These are phyloP conservation scores for Arxiozyma bovina DNA, from an alignment of 1,139 yeast species.

Conservation along the genomic window DNA sequence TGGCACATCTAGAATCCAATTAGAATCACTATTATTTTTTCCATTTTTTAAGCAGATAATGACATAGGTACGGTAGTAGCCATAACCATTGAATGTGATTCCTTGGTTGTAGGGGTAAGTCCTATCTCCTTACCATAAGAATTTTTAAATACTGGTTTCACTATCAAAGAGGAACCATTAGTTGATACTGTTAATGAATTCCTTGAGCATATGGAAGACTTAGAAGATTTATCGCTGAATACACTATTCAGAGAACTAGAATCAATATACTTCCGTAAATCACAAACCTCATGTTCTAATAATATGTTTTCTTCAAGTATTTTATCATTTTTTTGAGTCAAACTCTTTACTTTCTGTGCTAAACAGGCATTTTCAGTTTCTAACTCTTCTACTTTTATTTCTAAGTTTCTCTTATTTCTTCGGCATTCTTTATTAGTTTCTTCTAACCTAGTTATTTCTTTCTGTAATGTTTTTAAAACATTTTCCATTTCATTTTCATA, in stretches of 20 bases:
- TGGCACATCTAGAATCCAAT: too few species aligned
- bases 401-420: slow-evolving; percentile 3
- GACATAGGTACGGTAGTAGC: background rate
- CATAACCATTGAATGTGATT: background rate
- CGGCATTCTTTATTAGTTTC: slow-evolving; percentile 5
- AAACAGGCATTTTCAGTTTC: slow-evolving; percentile 21
- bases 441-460: slow-evolving; percentile 3
- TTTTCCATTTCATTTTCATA: slow-evolving; percentile 17
- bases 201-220: background rate
- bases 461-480: slow-evolving; percentile 11
- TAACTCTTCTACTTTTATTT: slow-evolving; percentile 13
- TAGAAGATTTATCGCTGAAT: background rate
- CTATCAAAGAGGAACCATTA: background rate
- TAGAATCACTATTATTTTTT: background rate
- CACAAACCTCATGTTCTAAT: slow-evolving; percentile 16
- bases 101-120: background rate
- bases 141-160: background rate
- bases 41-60: background rate
- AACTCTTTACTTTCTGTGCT: slow-evolving; percentile 13
- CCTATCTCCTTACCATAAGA: background rate
- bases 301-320: slow-evolving; percentile 17
- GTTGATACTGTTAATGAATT: slow-evolving; percentile 3
- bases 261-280: slow-evolving; percentile 8
- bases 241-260: background rate
- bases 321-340: slow-evolving; percentile 16